Evolutionary conservation across 2,329 filamentous ascomycete species (phyloP).

Genomic region (Colletotrichum tropicale): DNA sequence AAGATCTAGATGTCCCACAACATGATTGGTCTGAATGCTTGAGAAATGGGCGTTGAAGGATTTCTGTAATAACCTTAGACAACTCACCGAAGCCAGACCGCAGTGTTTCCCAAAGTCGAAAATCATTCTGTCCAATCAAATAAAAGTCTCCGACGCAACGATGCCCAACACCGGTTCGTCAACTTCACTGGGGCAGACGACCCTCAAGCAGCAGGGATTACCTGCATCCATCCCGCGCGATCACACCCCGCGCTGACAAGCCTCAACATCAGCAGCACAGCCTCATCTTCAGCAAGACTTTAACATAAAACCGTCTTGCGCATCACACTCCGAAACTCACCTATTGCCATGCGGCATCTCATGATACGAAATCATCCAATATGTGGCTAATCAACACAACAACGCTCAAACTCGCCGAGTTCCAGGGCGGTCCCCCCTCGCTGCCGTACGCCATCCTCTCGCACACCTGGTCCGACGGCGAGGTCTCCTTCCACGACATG

Average conservation of each 20-base stretch:
- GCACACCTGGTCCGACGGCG: slow-evolving; percentile 31
- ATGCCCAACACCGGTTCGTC: neutral
- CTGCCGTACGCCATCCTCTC: neutral
- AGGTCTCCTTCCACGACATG: slow-evolving; percentile 26
- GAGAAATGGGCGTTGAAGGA: neutral
- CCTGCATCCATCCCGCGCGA: neutral
- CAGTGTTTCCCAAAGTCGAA: neutral
- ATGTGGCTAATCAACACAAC: neutral
- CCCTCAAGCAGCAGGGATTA: neutral
- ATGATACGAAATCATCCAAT: neutral
- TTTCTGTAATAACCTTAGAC: neutral
- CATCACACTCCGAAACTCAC: neutral
- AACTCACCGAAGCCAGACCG: neutral
- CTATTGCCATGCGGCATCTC: neutral
- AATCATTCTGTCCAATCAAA: neutral
- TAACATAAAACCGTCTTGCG: neutral
- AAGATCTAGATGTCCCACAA: too few species aligned
- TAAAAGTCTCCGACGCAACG: neutral
- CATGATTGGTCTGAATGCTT: neutral
- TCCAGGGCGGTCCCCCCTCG: neutral
- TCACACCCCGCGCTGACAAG: neutral
- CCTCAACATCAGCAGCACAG: neutral
- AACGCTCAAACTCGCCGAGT: neutral
- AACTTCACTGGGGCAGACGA: neutral
- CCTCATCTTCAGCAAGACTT: neutral